A percentile compares a stretch with the other conserved stretches of the same genome.
Evolutionary conservation across 345 rosid genomes (phyloP).

Genomic region (Citrus reticulata): DNA sequence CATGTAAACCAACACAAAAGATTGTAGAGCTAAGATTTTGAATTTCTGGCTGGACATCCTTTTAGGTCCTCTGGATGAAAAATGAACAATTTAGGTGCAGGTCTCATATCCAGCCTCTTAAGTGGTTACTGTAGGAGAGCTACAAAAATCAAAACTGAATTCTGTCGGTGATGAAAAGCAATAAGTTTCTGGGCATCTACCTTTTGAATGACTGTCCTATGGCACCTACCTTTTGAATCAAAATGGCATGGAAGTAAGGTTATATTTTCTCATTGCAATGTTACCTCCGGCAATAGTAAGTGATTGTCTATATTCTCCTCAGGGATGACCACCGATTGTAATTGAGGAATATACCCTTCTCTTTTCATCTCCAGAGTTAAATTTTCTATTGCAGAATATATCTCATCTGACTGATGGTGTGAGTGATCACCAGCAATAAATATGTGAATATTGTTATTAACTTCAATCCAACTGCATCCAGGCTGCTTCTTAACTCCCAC

Average conservation of each 20-base stretch:
- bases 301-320: not conserved
- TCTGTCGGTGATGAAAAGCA: not conserved
- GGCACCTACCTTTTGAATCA: not conserved
- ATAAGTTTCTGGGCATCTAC: not conserved
- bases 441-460: conserved; percentile 22
- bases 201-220: not conserved
- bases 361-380: conserved; percentile 29
- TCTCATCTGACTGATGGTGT: conserved; percentile 26
- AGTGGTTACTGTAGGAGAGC: not conserved
- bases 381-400: conserved; percentile 23
- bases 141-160: not conserved
- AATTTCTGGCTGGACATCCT: not conserved
- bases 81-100: not conserved
- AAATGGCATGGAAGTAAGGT: not conserved
- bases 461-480: conserved; percentile 57
- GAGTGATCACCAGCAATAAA: conserved; percentile 34
- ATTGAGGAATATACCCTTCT: conserved; percentile 24
- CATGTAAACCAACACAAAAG: not conserved
- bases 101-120: not conserved
- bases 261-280: not conserved
- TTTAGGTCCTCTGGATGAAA: not conserved
- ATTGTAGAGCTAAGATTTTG: not conserved
- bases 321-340: not conserved
- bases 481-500: conserved; percentile 38
- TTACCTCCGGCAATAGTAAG: not conserved